Conservation (phyloP, 306 rosid genomes). For the Gynostemma pentaphyllum region DNA sequence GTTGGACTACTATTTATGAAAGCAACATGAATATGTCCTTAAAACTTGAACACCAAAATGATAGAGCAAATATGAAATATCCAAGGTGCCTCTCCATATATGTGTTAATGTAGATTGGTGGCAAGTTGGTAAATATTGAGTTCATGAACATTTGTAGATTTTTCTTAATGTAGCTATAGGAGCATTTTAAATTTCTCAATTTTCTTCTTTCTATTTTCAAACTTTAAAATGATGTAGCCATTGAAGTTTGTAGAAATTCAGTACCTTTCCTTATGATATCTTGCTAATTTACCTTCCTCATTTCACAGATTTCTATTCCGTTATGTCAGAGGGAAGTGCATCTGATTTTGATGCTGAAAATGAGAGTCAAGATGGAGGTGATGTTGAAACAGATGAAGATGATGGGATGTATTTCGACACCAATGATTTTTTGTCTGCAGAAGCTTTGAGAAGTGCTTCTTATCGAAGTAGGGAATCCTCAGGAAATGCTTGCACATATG, state of each 20-base stretch:
- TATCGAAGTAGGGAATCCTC: constrained; percentile 64
- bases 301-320: constrained; percentile 86
- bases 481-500: constrained; percentile 46
- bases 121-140: neutral
- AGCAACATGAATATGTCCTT: neutral
- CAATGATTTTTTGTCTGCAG: constrained; percentile 59
- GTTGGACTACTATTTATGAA: neutral
- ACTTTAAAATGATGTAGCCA: neutral
- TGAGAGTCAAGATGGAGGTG: constrained; percentile 94
- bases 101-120: neutral
- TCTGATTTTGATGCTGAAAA: constrained; percentile 80
- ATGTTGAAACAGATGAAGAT: constrained; percentile 83
- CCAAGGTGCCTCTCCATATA: neutral
- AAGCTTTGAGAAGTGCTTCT: constrained; percentile 88
- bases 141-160: neutral
- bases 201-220: neutral
- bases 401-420: constrained; percentile 76
- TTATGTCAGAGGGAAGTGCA: constrained; percentile 90
- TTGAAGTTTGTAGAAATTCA: neutral
- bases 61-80: neutral
- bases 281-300: neutral
- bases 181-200: neutral
- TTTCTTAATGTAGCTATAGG: neutral
- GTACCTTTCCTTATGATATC: neutral
- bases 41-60: neutral